Conservation (phyloP, 805 yeast genomes). For the Candida cerambycidarum region DNA sequence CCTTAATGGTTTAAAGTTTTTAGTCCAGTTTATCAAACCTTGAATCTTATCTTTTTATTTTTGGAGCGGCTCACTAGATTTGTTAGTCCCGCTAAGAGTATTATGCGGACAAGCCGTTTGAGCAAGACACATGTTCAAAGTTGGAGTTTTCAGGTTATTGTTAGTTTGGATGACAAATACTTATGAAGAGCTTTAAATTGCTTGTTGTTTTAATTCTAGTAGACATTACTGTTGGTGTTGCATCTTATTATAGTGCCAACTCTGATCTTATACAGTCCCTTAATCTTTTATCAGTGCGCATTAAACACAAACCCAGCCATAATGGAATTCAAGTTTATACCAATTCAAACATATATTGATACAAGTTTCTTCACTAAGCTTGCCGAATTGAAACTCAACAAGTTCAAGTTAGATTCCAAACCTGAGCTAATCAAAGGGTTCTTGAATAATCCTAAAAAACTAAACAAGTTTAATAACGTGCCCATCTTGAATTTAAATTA, state of each 20-base stretch:
- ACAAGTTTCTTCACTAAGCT: slow-evolving; percentile 82
- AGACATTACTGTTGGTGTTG: too few relatives aligned
- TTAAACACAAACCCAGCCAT: background rate
- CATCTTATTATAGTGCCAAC: too few relatives aligned
- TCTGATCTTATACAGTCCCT: background rate
- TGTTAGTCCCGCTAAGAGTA: background rate
- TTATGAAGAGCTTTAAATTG: too few relatives aligned
- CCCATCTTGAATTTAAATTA: slow-evolving; percentile 37
- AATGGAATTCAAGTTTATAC: slow-evolving; percentile 36
- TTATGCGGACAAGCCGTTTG: background rate
- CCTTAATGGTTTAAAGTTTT: too few relatives aligned
- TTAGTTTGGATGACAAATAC: too few relatives aligned
- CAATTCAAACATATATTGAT: slow-evolving; percentile 74
- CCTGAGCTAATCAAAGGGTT: slow-evolving; percentile 46
- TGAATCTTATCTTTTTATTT: background rate
- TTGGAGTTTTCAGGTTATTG: too few relatives aligned
- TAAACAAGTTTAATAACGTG: slow-evolving; percentile 34
- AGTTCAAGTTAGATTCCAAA: slow-evolving; percentile 61
- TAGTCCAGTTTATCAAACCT: too few relatives aligned
- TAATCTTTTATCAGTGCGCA: background rate
- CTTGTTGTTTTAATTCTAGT: too few relatives aligned
- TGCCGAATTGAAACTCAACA: slow-evolving; percentile 70
- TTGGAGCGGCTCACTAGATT: background rate
- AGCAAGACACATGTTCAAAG: too few relatives aligned
- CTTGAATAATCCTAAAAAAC: slow-evolving; percentile 31